A percentile compares a stretch with the other conserved stretches of the same genome.
Evolutionary conservation across 495 filamentous ascomycete species (phyloP).

Genomic region (Penicillium parvum): DNA sequence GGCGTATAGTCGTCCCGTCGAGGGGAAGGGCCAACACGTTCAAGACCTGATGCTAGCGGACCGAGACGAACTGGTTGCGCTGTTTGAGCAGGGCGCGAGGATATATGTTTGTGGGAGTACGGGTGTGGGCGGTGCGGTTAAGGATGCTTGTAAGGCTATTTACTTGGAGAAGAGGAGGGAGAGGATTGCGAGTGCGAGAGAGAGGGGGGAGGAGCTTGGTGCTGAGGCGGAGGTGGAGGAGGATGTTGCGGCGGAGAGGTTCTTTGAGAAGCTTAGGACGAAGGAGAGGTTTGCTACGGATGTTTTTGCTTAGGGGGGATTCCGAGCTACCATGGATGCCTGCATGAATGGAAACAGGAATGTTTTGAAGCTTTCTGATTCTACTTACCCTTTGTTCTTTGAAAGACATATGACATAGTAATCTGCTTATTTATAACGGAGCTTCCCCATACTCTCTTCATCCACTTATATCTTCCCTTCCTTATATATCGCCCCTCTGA

Average conservation of each 20-base stretch:
- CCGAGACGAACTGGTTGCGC: conserved; percentile 41
- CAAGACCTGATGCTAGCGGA: conserved; percentile 58
- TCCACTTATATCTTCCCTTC: too few relatives aligned
- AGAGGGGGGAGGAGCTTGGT: conserved; percentile 30
- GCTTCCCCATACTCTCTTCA: too few relatives aligned
- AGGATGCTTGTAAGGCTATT: conserved; percentile 47
- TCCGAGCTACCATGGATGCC: too few relatives aligned
- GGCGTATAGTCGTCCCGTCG: conserved; percentile 46
- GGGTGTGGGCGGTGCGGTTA: conserved; percentile 57
- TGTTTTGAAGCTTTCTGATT: background rate
- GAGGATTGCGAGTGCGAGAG: conserved; percentile 27
- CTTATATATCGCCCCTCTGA: too few relatives aligned
- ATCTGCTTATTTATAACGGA: too few relatives aligned
- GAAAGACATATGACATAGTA: too few relatives aligned
- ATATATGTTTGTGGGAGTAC: conserved; percentile 66
- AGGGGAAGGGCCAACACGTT: conserved; percentile 49
- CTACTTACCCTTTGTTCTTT: background rate
- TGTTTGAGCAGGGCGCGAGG: conserved; percentile 57
- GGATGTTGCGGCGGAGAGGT: conserved; percentile 45
- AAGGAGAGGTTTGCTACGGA: conserved; percentile 63
- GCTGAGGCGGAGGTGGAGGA: conserved; percentile 40
- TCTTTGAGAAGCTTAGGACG: conserved; percentile 49
- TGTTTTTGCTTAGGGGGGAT: conserved; percentile 49
- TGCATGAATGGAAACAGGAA: background rate
- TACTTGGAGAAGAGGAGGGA: conserved; percentile 41